Evolutionary conservation across 768 basidiomycete species (phyloP).

Genomic region (Rhodotorula kratochvilovae): DNA sequence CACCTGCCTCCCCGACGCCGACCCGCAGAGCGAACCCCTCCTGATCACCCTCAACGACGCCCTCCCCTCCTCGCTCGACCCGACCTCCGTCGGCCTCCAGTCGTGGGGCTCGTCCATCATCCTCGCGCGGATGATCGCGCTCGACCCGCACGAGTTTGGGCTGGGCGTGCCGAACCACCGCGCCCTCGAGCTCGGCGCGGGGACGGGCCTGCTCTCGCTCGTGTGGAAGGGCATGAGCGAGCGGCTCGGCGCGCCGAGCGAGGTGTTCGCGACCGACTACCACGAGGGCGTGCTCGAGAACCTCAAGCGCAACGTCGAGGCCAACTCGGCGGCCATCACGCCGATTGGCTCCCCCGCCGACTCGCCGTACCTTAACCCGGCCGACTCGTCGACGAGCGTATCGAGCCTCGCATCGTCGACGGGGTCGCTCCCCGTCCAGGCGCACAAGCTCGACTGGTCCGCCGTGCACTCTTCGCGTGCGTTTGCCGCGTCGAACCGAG

Average conservation of each 20-base stretch:
- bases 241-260: conserved; percentile 28
- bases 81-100: conserved; percentile 58
- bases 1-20: conserved; percentile 23
- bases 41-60: conserved; percentile 60
- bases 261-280: conserved; percentile 70
- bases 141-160: conserved; percentile 51
- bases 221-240: conserved; percentile 38
- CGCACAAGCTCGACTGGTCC: conserved; percentile 38
- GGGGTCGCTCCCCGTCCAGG: conserved; percentile 23
- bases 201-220: conserved; percentile 78
- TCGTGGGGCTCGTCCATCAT: conserved; percentile 78
- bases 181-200: conserved; percentile 75
- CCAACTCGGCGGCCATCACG: conserved; percentile 53
- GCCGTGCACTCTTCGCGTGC: conserved; percentile 33
- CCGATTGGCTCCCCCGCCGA: conserved; percentile 18
- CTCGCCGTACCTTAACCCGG: conserved; percentile 15
- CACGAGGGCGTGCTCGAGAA: conserved; percentile 72
- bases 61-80: conserved; percentile 62
- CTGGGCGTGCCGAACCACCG: conserved; percentile 42
- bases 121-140: conserved; percentile 62
- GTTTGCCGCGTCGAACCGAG: conserved; percentile 20
- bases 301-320: conserved; percentile 59
- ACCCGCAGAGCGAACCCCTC: conserved; percentile 27
- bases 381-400: neutral
- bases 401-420: conserved; percentile 1